Evolutionary conservation across 768 basidiomycete genomes (phyloP).

Genomic region (Tulasnella sp.): DNA sequence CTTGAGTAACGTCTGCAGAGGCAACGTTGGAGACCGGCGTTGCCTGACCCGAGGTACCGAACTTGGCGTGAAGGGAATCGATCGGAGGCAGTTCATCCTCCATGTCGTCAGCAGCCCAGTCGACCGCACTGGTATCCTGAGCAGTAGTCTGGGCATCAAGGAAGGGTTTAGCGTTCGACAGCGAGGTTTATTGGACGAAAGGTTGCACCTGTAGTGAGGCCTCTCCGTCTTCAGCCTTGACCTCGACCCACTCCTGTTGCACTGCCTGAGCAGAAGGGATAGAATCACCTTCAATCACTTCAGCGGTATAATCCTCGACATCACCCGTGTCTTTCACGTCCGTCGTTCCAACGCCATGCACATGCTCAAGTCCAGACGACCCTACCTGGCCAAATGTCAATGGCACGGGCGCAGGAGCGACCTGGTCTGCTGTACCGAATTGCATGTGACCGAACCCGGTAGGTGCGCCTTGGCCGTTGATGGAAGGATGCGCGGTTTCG

Average conservation of each 20-base stretch:
- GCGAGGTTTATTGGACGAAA: neutral
- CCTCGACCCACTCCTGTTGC: constrained; percentile 33
- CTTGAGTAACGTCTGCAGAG: constrained; percentile 45
- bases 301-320: constrained; percentile 16
- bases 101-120: constrained; percentile 86
- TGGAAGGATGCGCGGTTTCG: neutral
- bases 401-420: neutral
- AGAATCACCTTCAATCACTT: constrained; percentile 24
- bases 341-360: constrained; percentile 1
- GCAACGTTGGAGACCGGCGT: constrained; percentile 52
- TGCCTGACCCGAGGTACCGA: constrained; percentile 72
- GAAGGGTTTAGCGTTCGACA: neutral
- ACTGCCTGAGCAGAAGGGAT: constrained; percentile 26
- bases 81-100: constrained; percentile 78
- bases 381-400: constrained; percentile 14
- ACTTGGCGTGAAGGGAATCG: constrained; percentile 72
- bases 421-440: constrained; percentile 15
- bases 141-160: neutral
- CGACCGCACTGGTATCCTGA: constrained; percentile 48
- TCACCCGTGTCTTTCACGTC: neutral
- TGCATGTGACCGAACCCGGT: neutral
- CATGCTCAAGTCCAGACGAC: constrained; percentile 8
- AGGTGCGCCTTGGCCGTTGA: neutral
- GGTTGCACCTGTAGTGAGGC: constrained; percentile 36
- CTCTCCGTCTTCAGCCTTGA: constrained; percentile 19